Conservation (phyloP, 1,284 basidiomycete species). For the Naganishia liquefaciens region DNA sequence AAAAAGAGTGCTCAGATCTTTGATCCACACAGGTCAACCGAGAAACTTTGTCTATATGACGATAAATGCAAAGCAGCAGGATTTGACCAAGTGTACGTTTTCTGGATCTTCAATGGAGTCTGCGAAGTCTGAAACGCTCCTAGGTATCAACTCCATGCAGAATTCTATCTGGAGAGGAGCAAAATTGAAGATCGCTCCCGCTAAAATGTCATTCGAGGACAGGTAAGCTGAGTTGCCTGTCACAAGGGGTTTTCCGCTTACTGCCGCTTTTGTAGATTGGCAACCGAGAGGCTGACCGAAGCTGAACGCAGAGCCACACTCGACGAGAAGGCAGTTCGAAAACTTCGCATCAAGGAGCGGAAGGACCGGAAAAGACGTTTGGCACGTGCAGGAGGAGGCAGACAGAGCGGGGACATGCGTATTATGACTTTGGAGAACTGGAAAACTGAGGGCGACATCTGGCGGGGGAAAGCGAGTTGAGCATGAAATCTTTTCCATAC, state of each 20-base stretch:
- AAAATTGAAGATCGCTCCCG: conserved; percentile 48
- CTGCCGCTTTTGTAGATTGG: conserved; percentile 32
- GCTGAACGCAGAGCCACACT: conserved; percentile 24
- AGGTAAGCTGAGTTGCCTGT: conserved; percentile 30
- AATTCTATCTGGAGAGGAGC: conserved; percentile 52
- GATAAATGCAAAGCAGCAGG: conserved; percentile 45
- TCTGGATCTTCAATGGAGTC: background rate
- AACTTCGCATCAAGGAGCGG: conserved; percentile 37
- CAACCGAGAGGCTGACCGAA: conserved; percentile 36
- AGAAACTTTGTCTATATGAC: conserved; percentile 51
- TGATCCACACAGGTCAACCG: conserved; percentile 40
- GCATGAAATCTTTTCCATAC: background rate
- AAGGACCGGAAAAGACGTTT: conserved; percentile 37
- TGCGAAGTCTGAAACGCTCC: background rate
- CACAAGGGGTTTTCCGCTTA: background rate
- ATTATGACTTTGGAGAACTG: conserved; percentile 36
- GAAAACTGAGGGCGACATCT: conserved; percentile 21
- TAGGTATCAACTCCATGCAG: conserved; percentile 52
- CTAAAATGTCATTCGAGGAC: conserved; percentile 43
- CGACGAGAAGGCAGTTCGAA: conserved; percentile 27
- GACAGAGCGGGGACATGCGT: conserved; percentile 49
- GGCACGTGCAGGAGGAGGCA: conserved; percentile 43
- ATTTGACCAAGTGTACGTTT: conserved; percentile 49
- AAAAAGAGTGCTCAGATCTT: background rate
- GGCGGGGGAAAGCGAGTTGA: conserved; percentile 38